A percentile compares a stretch with the other conserved stretches of the same genome.
phyloP scores from a whole-genome alignment of 192 early-diverging fungal species.

The Coemansia guatemalensis region DNA sequence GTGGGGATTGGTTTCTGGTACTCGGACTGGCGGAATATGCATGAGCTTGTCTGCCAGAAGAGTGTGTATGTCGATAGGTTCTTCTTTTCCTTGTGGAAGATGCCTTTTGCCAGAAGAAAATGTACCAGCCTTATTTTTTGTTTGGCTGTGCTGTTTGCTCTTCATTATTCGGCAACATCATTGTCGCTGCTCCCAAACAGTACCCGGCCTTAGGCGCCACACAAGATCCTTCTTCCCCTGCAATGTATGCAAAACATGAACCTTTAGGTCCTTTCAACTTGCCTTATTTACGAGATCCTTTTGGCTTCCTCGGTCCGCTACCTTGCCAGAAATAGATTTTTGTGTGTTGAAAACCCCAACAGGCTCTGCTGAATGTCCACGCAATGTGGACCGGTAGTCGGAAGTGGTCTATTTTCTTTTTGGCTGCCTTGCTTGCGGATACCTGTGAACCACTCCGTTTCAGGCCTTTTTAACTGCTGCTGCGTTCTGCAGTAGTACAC shows the following conservation, averaged over 20 bases:
- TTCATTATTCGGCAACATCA: neutral
- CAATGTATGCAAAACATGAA: slow-evolving; percentile 1
- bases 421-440: neutral
- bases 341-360: neutral
- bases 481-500: neutral
- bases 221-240: neutral
- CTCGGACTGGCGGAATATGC: neutral
- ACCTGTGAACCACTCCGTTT: neutral
- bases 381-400: neutral
- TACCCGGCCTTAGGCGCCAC: neutral
- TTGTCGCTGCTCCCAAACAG: neutral
- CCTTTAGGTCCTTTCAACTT: neutral
- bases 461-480: neutral
- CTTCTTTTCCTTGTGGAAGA: neutral
- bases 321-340: neutral
- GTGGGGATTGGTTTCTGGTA: neutral
- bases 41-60: neutral
- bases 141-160: neutral
- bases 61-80: neutral
- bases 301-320: neutral
- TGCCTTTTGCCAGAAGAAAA: neutral
- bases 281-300: neutral
- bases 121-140: neutral
- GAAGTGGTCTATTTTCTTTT: neutral
- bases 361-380: neutral